These are phyloP conservation scores for Pueraria montana DNA, from an alignment of 306 rosid genomes.

Conservation along the genomic window DNA sequence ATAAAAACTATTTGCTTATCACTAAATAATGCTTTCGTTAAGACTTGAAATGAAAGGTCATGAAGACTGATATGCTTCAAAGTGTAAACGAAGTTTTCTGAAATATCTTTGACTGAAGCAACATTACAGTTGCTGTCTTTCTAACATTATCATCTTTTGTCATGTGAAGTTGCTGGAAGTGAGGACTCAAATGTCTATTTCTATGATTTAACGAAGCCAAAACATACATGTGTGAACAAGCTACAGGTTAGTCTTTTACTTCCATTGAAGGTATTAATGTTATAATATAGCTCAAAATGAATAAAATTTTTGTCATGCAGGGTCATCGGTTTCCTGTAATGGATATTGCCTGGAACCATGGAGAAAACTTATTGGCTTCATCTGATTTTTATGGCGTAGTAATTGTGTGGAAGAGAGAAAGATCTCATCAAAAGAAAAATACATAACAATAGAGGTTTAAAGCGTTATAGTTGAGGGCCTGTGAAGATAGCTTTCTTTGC, in stretches of 20 bases:
- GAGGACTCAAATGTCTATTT: conserved; percentile 99
- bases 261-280: neutral
- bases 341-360: conserved; percentile 94
- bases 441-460: conserved; percentile 24
- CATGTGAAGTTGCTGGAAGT: conserved; percentile 85
- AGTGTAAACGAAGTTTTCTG: conserved; percentile 14
- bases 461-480: conserved; percentile 35
- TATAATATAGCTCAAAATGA: conserved; percentile 43
- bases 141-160: conserved; percentile 51
- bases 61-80: neutral
- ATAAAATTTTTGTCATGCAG: conserved; percentile 58
- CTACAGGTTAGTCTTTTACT: conserved; percentile 76
- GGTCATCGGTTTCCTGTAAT: conserved; percentile 97
- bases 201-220: conserved; percentile 94
- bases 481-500: conserved; percentile 44
- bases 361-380: conserved; percentile 93
- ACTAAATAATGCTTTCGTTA: neutral
- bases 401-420: conserved; percentile 97
- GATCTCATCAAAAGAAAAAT: conserved; percentile 59
- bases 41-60: conserved; percentile 18
- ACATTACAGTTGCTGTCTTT: conserved; percentile 29
- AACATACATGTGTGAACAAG: conserved; percentile 96
- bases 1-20: no score
- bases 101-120: conserved; percentile 16
- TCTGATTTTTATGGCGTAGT: conserved; percentile 91